These are phyloP conservation scores for Ambrosia artemisiifolia DNA, from an alignment of 129 eudicot genomes.

Conservation along the genomic window DNA sequence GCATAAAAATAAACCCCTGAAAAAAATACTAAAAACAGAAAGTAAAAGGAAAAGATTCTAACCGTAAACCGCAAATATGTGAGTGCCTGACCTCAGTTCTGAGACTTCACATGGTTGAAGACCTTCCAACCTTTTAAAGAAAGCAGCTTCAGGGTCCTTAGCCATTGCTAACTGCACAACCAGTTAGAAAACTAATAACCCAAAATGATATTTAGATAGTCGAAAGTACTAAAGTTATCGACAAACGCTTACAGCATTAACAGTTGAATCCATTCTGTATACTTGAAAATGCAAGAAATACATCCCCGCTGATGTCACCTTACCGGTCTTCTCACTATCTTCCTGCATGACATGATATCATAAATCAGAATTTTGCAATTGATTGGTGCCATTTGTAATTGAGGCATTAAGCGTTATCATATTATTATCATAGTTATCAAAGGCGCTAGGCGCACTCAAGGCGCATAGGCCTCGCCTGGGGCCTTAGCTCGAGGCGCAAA, in stretches of 20 bases:
- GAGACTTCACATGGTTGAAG: slow-evolving; percentile 98
- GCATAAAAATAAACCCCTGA: neutral
- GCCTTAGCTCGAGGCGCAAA: no score
- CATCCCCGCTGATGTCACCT: slow-evolving; percentile 97
- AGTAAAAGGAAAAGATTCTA: slow-evolving; percentile 11
- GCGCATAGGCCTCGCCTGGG: no score
- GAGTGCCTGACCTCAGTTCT: slow-evolving; percentile 85
- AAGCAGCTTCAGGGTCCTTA: slow-evolving; percentile 99
- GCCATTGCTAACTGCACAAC: slow-evolving; percentile 82
- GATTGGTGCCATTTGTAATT: neutral
- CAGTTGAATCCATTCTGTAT: slow-evolving; percentile 93
- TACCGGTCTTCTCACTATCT: slow-evolving; percentile 94
- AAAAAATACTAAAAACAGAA: neutral
- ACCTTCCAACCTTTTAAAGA: slow-evolving; percentile 95
- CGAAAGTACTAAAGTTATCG: neutral
- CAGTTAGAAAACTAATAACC: neutral
- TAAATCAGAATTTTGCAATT: neutral
- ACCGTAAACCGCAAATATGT: slow-evolving; percentile 98
- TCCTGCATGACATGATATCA: slow-evolving; percentile 53
- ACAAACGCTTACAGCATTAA: slow-evolving; percentile 70
- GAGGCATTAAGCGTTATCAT: neutral
- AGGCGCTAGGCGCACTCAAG: no score
- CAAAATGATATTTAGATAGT: neutral
- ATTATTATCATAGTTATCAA: no score
- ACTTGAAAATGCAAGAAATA: slow-evolving; percentile 98